Percentiles rank a stretch among this genome's conserved stretches.
Evolutionary conservation across 257 asterid species (phyloP).

Genomic region (Petunia axillaris): DNA sequence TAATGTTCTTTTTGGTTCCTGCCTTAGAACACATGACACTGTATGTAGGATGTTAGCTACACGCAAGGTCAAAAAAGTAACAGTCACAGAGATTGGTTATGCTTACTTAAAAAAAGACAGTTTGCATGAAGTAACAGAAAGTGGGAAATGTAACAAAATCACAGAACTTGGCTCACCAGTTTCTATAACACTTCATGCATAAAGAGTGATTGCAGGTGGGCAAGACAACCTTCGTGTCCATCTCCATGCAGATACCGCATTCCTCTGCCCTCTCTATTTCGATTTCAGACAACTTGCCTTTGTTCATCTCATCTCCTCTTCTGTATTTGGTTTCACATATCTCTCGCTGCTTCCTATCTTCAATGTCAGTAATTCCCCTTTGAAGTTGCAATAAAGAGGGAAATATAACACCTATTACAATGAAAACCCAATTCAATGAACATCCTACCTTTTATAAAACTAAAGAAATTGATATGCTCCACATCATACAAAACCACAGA

Average conservation of each 20-base stretch:
- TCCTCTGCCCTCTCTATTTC: slow-evolving; percentile 94
- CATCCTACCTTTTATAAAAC: neutral
- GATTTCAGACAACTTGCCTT: slow-evolving; percentile 81
- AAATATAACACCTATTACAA: slow-evolving; percentile 71
- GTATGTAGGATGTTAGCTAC: neutral
- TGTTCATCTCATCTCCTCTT: slow-evolving; percentile 54
- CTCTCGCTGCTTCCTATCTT: slow-evolving; percentile 85
- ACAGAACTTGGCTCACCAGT: slow-evolving; percentile 57
- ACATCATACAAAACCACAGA: neutral
- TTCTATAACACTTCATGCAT: slow-evolving; percentile 73
- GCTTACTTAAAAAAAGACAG: neutral
- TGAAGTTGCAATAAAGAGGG: slow-evolving; percentile 92
- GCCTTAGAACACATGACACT: neutral
- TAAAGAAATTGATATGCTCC: neutral
- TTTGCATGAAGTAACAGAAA: neutral
- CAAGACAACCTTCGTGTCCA: slow-evolving; percentile 77
- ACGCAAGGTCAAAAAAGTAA: neutral
- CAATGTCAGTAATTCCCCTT: slow-evolving; percentile 73
- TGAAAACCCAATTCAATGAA: neutral
- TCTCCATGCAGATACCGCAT: slow-evolving; percentile 94
- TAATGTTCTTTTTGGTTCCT: neutral
- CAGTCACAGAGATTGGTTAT: neutral
- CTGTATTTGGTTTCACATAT: slow-evolving; percentile 57
- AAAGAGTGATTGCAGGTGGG: slow-evolving; percentile 84
- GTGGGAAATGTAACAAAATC: neutral